Evolutionary conservation across 352 stramenopile genomes (phyloP).

Genomic region (Globisporangium abappressorium): DNA sequence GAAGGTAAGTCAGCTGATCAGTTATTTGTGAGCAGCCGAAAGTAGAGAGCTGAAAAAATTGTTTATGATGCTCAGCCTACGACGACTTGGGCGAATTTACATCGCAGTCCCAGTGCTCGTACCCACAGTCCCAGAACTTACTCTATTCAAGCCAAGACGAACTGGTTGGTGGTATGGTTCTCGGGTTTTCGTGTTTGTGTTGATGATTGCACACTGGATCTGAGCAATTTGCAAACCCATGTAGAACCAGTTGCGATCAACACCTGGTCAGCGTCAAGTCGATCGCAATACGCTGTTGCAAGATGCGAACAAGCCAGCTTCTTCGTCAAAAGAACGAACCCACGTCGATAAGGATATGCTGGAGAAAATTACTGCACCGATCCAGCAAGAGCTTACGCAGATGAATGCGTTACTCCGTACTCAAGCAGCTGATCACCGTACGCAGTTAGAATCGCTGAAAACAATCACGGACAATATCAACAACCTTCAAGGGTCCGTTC

Average conservation of each 20-base stretch:
- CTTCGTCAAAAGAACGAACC: neutral
- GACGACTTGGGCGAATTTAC: slow-evolving; percentile 16
- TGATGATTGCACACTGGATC: neutral
- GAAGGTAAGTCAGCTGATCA: slow-evolving; percentile 3
- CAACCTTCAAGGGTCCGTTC: slow-evolving; percentile 5
- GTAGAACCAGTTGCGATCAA: neutral
- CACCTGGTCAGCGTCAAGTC: neutral
- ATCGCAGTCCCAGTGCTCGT: slow-evolving; percentile 19
- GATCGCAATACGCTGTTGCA: neutral
- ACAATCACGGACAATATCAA: slow-evolving; percentile 3
- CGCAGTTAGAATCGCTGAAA: slow-evolving; percentile 11
- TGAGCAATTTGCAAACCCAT: neutral
- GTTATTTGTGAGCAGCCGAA: too few relatives aligned
- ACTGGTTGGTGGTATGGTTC: neutral
- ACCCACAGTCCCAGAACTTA: slow-evolving; percentile 18
- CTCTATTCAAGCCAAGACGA: slow-evolving; percentile 22
- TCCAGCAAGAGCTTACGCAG: slow-evolving; percentile 12
- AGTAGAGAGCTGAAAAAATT: neutral
- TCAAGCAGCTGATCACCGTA: slow-evolving; percentile 2
- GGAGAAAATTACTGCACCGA: slow-evolving; percentile 12
- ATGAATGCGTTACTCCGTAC: slow-evolving; percentile 7
- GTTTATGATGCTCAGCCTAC: slow-evolving; percentile 2
- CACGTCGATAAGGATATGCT: slow-evolving; percentile 14
- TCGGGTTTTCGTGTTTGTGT: neutral
- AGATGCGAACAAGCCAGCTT: neutral